phyloP scores from a whole-genome alignment of 2,329 filamentous ascomycete genomes.

The Knoxdaviesia capensis region DNA sequence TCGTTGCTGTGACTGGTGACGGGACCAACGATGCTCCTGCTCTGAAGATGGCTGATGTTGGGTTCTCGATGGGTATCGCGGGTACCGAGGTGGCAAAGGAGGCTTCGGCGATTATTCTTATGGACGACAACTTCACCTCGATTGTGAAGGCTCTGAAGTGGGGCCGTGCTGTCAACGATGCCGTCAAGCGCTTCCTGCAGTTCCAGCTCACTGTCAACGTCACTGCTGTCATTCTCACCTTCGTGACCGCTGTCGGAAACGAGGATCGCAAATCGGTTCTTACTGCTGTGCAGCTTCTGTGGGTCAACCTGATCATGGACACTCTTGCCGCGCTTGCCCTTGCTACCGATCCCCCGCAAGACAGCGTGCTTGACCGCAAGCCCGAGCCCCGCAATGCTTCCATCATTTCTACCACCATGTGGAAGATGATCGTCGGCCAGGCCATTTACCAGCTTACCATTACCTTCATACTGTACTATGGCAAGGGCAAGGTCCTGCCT shows the following conservation, averaged over 20 bases:
- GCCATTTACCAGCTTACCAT: conserved; percentile 70
- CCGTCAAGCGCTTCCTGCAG: conserved; percentile 57
- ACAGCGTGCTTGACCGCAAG: conserved; percentile 61
- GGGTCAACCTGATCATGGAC: conserved; percentile 97
- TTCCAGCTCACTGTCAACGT: conserved; percentile 80
- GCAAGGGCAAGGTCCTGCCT: conserved; percentile 9
- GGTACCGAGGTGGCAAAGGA: conserved; percentile 74
- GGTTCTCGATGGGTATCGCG: conserved; percentile 71
- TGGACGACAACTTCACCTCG: conserved; percentile 78
- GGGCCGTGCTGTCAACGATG: conserved; percentile 60
- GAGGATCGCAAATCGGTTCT: conserved; percentile 51
- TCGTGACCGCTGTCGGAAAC: conserved; percentile 66
- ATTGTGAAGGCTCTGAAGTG: conserved; percentile 70
- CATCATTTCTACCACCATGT: conserved; percentile 78
- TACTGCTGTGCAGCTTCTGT: conserved; percentile 77
- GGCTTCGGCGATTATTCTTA: conserved; percentile 66
- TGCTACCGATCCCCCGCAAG: conserved; percentile 75
- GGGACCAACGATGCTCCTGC: conserved; percentile 72
- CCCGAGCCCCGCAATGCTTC: conserved; percentile 34
- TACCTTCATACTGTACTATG: conserved; percentile 70
- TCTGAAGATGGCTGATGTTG: conserved; percentile 62
- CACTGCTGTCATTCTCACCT: conserved; percentile 72
- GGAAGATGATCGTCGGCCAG: conserved; percentile 98
- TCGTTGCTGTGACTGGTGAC: conserved; percentile 66
- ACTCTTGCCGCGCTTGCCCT: conserved; percentile 79